These are phyloP conservation scores for Candida maesae DNA, from an alignment of 805 yeast genomes.

Conservation along the genomic window DNA sequence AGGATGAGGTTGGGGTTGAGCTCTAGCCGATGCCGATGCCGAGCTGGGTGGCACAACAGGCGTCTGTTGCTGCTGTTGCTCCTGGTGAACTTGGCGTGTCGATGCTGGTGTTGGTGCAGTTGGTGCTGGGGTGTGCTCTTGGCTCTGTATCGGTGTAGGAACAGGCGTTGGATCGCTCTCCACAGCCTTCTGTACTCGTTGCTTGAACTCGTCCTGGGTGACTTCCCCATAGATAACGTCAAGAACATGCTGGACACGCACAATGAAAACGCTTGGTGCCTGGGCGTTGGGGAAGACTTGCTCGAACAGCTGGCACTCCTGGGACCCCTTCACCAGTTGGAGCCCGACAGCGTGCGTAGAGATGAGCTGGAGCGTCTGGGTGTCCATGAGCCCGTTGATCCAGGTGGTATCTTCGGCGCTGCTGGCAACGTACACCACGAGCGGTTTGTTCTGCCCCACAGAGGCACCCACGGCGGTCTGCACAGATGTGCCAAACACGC, in stretches of 20 bases:
- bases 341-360: conserved; percentile 37
- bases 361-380: conserved; percentile 17
- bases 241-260: conserved; percentile 44
- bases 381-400: conserved; percentile 19
- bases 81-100: not conserved
- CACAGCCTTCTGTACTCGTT: conserved; percentile 17
- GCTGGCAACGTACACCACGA: conserved; percentile 37
- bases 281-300: conserved; percentile 50
- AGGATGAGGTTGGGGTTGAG: conserved; percentile 8
- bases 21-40: conserved; percentile 4
- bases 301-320: conserved; percentile 44
- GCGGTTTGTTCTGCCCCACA: conserved; percentile 31
- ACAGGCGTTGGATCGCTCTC: conserved; percentile 14
- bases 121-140: conserved; percentile 1
- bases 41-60: too few species aligned
- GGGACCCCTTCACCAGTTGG: conserved; percentile 36
- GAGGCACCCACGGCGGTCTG: conserved; percentile 40
- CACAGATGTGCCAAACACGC: conserved; percentile 28
- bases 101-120: conserved; percentile 5
- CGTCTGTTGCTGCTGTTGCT: not conserved
- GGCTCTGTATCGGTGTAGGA: not conserved
- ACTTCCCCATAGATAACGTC: conserved; percentile 38
- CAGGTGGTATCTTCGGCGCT: conserved; percentile 21
- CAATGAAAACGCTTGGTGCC: conserved; percentile 55
- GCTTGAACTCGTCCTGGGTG: conserved; percentile 26